Evolutionary conservation across 192 early-diverging fungal genomes (phyloP), one percentile per base, ranked within the genome.

Genomic region (Coemansia umbellata): DNA sequence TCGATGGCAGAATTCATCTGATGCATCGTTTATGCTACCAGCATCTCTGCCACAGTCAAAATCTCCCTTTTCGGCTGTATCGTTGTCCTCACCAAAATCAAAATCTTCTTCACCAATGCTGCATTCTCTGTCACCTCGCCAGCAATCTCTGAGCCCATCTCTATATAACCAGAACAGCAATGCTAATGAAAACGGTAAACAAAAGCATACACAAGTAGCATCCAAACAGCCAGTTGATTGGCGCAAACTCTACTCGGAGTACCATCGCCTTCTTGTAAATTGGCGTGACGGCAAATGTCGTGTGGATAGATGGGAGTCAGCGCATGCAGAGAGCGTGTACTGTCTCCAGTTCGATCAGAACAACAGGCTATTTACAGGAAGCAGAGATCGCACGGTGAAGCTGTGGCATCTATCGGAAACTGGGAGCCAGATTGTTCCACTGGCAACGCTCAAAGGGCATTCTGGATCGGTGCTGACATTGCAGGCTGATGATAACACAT

Each of bases 281-380:
- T 97, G 93, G 93, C 72, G 50, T 14, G 21, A 55, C 5, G 88
- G 87, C 6, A 61, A 66, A 13, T 91, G 82, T 49, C 71, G 63
- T 2, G 64, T 80, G 9, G 74, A 69, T 13, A 78, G 85, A 27
- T 78, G 91, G 24, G 81, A 85, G 51, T 33, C 60, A 14, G 87
- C 87, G 7, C 94, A 97, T 53, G 55, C 77, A 0, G 94, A 95
- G 39, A 85, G 90, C 30, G 84, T 96, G 4, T 97, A 97, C 59
- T 90, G 84, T 37, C 57, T 91, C 42, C 88, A 91, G 69, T 87
- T 88, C 62, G 87, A 88, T 36, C 63, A 76, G 8, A 35, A 79
- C 40, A 89, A 82, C 58, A 48, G 68, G 55, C 60, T 91, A 31
- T 79, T 87, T 3, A 88, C 84, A 0, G 89, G 88, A 3, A 85